Evolutionary conservation across 768 basidiomycete genomes (phyloP), one percentile per base, ranked within the genome.

Genomic region (Auriscalpium vulgare): DNA sequence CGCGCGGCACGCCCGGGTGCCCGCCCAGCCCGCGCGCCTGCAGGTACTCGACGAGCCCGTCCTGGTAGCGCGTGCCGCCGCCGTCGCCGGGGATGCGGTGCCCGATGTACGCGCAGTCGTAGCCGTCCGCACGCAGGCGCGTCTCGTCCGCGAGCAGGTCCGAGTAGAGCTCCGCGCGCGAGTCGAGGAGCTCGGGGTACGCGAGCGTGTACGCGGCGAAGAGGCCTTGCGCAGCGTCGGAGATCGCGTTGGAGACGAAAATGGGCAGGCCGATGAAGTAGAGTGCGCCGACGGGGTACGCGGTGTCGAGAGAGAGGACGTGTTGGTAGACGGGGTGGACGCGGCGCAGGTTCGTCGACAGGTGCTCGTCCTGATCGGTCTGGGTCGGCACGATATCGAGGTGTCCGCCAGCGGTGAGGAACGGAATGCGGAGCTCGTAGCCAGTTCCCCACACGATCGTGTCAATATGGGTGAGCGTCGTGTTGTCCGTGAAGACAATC

Each of bases 221-320:
- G 3, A 79, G 64, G 47, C 76, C 73, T 64, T 84, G 82, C 8
- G 80, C 80, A 50, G 69, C 61, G 61, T 79, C 76, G 13, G 74
- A 74, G 3, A 78, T 76, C 49, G 75, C 78, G 64, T 78, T 80
- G 6, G 73, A 67, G 38, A 78, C 74, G 50, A 71, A 64, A 4
- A 74, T 70, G 2, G 80, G 80, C 3, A 83, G 70, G 2, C 81
- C 80, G 56, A 83, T 69, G 65, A 84, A 81, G 5, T 78, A 72
- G 21, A 83, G 74, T 14, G 81, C 78, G 40, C 74, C 80, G 2
- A 73, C 65, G 1, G 81, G 82, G 52, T 78, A 68, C 8, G 66
- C 63, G 5, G 74, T 62, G n/a, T 74, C 72, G 44, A 83, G 67
- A 13, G 77, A 78, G 59, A 85, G 74, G 23, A 83, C 75, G 65